phyloP scores from a whole-genome alignment of 176 grass and related monocot genomes.

The Ensete glaucum region DNA sequence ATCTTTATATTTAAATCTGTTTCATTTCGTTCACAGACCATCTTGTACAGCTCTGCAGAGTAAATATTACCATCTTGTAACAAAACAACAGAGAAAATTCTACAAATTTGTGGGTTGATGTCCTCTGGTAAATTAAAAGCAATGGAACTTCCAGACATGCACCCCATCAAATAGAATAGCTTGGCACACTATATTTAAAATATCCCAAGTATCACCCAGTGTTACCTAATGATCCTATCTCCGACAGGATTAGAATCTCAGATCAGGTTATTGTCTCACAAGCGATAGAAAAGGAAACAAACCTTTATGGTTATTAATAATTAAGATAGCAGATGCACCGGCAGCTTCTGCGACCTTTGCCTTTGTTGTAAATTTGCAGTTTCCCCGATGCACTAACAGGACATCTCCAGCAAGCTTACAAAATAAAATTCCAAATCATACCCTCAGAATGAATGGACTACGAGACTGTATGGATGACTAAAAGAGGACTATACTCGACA shows the following conservation, averaged over 20 bases:
- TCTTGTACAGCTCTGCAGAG: slow-evolving; percentile 91
- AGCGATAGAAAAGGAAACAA: not conserved
- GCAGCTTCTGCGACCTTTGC: slow-evolving; percentile 62
- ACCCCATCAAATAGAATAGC: not conserved
- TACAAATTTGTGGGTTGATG: not conserved
- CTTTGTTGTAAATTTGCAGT: slow-evolving; percentile 83
- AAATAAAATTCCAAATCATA: slow-evolving; percentile 1
- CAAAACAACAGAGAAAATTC: not conserved
- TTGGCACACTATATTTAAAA: too few species aligned
- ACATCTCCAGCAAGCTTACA: slow-evolving; percentile 71
- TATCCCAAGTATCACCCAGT: not conserved
- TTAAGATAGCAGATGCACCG: slow-evolving; percentile 92
- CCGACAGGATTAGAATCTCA: not conserved
- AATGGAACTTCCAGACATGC: not conserved
- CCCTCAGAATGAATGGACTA: not conserved
- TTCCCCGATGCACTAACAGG: slow-evolving; percentile 67
- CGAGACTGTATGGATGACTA: not conserved
- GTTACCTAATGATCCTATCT: not conserved
- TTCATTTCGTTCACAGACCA: slow-evolving; percentile 83
- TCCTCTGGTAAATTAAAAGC: not conserved
- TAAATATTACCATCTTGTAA: not conserved
- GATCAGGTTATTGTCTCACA: not conserved
- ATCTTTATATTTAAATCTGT: slow-evolving; percentile 72
- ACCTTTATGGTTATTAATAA: slow-evolving; percentile 78
- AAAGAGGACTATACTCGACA: slow-evolving; percentile 10